These are phyloP conservation scores for Geotrichum fermentans DNA, from an alignment of 1,139 yeast genomes.

Conservation along the genomic window DNA sequence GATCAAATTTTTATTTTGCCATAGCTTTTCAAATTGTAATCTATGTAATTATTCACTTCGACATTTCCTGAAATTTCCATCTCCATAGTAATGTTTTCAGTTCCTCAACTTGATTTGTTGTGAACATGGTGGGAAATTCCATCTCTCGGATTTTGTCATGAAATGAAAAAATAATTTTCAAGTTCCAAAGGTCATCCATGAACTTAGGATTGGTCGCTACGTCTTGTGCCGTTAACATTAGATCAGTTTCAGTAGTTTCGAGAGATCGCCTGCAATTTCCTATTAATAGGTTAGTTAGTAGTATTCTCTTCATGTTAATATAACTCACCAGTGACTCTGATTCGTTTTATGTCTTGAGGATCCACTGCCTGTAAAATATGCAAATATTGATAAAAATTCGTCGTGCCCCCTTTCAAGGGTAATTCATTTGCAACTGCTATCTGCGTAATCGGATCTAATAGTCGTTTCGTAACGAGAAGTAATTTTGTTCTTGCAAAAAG, in stretches of 20 bases:
- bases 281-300: neutral
- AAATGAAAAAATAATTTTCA: constrained; percentile 59
- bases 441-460: constrained; percentile 43
- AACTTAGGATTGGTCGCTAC: constrained; percentile 45
- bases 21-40: neutral
- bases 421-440: constrained; percentile 37
- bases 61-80: constrained; percentile 15
- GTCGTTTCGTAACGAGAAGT: constrained; percentile 48
- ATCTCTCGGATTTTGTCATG: constrained; percentile 40
- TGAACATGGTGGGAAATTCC: constrained; percentile 8
- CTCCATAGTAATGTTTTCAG: constrained; percentile 18
- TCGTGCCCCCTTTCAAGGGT: constrained; percentile 20
- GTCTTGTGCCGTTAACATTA: constrained; percentile 48
- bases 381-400: constrained; percentile 3
- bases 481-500: constrained; percentile 41
- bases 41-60: neutral
- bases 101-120: constrained; percentile 18
- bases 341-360: constrained; percentile 7
- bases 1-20: neutral
- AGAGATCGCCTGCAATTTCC: constrained; percentile 15
- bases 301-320: neutral
- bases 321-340: constrained; percentile 4
- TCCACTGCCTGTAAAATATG: constrained; percentile 10
- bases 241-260: constrained; percentile 49
- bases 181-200: constrained; percentile 61